Evolutionary conservation across 257 asterid species (phyloP).

Genomic region (Forsythia viridissima): DNA sequence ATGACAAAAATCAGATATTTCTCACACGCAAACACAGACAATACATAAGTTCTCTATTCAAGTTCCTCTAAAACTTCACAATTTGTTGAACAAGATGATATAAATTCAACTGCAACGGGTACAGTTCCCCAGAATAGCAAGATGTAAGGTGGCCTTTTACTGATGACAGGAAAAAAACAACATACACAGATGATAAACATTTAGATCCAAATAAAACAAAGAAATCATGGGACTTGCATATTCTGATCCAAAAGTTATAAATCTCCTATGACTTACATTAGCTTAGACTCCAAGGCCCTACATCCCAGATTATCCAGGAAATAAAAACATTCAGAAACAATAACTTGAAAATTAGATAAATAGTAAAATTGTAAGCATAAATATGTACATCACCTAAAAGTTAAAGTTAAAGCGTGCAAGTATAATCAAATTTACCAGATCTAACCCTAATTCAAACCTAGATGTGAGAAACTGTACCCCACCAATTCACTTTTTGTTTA

Average conservation of each 20-base stretch:
- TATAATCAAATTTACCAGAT: conserved; percentile 36
- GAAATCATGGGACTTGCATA: conserved; percentile 35
- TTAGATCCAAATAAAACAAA: conserved; percentile 1
- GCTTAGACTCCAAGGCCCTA: conserved; percentile 28
- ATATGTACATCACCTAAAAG: not conserved
- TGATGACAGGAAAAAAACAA: not conserved
- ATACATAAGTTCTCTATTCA: not conserved
- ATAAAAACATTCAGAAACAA: conserved; percentile 16
- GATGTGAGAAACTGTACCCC: not conserved
- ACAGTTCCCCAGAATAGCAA: not conserved
- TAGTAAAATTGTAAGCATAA: conserved; percentile 6
- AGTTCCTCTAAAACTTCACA: not conserved
- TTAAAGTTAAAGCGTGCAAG: conserved; percentile 21
- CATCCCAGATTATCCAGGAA: conserved; percentile 24
- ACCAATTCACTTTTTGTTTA: not conserved
- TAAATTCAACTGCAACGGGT: not conserved
- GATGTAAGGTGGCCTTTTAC: not conserved
- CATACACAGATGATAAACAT: not conserved
- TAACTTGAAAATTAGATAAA: not conserved
- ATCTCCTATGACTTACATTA: conserved; percentile 7
- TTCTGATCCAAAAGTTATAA: conserved; percentile 34
- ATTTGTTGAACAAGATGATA: not conserved
- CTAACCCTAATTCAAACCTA: conserved; percentile 47
- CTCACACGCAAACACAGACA: not conserved
- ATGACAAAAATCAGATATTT: not conserved